A percentile compares a stretch with the other conserved stretches of the same genome.
Evolutionary conservation across 1,284 basidiomycete genomes (phyloP).

Genomic region (Serendipita sp.): DNA sequence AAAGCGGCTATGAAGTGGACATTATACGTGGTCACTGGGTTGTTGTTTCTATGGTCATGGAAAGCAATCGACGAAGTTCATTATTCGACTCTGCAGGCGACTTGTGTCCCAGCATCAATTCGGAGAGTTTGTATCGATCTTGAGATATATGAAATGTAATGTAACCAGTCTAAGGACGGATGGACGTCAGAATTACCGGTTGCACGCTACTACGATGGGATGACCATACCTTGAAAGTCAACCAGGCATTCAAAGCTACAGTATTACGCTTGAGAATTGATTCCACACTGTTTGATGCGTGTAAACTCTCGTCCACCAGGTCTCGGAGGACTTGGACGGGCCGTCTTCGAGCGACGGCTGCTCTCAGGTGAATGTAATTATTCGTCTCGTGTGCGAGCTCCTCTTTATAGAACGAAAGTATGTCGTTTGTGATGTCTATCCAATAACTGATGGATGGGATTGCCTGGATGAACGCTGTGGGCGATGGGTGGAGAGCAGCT

Average conservation of each 20-base stretch:
- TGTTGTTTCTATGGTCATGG: too few species aligned
- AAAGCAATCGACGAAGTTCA: too few species aligned
- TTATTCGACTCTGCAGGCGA: too few species aligned
- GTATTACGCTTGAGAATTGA: not conserved
- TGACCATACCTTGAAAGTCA: constrained; percentile 1
- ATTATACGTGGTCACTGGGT: not conserved
- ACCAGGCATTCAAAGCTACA: constrained; percentile 1
- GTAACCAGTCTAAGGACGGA: not conserved
- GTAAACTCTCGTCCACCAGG: constrained; percentile 7
- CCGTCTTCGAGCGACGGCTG: constrained; percentile 7
- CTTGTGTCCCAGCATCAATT: not conserved
- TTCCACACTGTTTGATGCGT: not conserved
- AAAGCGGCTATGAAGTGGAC: not conserved
- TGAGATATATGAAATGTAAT: constrained; percentile 1
- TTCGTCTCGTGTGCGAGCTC: constrained; percentile 9
- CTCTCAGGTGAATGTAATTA: constrained; percentile 13
- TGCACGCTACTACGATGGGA: not conserved
- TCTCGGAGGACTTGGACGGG: constrained; percentile 10
- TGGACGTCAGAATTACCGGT: not conserved
- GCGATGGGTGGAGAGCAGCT: not conserved
- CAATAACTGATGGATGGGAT: not conserved
- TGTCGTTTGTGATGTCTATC: constrained; percentile 7
- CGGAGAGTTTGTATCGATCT: not conserved
- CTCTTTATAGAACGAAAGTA: constrained; percentile 5
- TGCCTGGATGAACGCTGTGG: not conserved